Evolutionary conservation across 1,284 basidiomycete species (phyloP).

Genomic region (Irpex sp.): DNA sequence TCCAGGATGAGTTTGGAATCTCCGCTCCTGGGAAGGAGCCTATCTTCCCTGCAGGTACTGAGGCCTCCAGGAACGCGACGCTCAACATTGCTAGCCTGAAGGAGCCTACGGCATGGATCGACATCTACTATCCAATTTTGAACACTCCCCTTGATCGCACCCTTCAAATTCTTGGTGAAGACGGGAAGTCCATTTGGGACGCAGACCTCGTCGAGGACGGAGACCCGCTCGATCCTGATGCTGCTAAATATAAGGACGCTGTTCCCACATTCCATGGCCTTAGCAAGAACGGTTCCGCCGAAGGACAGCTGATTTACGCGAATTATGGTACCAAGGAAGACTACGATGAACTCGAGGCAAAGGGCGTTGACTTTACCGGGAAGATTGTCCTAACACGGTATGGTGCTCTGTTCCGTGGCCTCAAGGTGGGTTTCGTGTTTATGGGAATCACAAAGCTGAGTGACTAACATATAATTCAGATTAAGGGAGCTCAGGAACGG

Average conservation of each 20-base stretch:
- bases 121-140: slow-evolving; percentile 86
- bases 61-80: slow-evolving; percentile 71
- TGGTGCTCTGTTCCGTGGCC: slow-evolving; percentile 84
- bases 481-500: slow-evolving; percentile 86
- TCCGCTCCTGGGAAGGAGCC: slow-evolving; percentile 50
- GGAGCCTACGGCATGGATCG: slow-evolving; percentile 79
- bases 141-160: slow-evolving; percentile 78
- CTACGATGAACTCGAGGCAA: slow-evolving; percentile 39
- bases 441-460: neutral
- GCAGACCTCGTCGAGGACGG: slow-evolving; percentile 80
- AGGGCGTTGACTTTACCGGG: slow-evolving; percentile 81
- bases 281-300: slow-evolving; percentile 70
- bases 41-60: slow-evolving; percentile 73
- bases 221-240: slow-evolving; percentile 70
- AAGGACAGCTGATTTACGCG: slow-evolving; percentile 83
- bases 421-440: slow-evolving; percentile 62
- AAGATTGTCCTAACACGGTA: slow-evolving; percentile 91
- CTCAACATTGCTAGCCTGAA: slow-evolving; percentile 55
- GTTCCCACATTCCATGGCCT: slow-evolving; percentile 80
- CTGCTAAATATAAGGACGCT: slow-evolving; percentile 63
- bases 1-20: slow-evolving; percentile 71
- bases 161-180: slow-evolving; percentile 65
- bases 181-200: slow-evolving; percentile 70
- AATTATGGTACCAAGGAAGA: slow-evolving; percentile 83
- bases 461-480: slow-evolving; percentile 43